Conservation (phyloP, 1,139 yeast species). For the Ogataea hybrid region DNA sequence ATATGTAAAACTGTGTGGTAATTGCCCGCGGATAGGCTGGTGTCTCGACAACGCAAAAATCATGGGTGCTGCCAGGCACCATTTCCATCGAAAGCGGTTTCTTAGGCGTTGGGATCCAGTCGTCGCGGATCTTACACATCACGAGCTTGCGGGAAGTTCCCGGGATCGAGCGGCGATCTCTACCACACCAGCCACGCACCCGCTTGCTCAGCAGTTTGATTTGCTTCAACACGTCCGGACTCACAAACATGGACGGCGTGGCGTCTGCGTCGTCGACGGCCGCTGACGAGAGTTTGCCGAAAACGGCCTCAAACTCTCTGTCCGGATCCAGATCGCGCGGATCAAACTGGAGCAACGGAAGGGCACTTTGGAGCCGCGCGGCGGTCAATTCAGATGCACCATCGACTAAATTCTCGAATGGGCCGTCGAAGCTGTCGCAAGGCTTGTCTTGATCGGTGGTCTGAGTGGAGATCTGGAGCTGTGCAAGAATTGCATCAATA, state of each 20-base stretch:
- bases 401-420: conserved; percentile 26
- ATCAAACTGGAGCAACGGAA: conserved; percentile 45
- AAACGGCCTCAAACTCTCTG: conserved; percentile 67
- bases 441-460: background rate
- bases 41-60: conserved; percentile 50
- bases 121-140: conserved; percentile 73
- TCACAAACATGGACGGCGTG: conserved; percentile 52
- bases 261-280: conserved; percentile 74
- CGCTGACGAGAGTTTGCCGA: conserved; percentile 70
- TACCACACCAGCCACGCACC: conserved; percentile 82
- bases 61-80: conserved; percentile 39
- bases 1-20: conserved; percentile 52
- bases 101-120: conserved; percentile 72
- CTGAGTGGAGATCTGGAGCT: conserved; percentile 21
- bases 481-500: conserved; percentile 22
- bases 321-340: conserved; percentile 72
- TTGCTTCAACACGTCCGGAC: conserved; percentile 66
- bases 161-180: conserved; percentile 68
- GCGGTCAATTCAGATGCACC: conserved; percentile 39
- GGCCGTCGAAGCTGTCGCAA: conserved; percentile 2
- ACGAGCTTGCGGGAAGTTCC: conserved; percentile 68
- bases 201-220: conserved; percentile 59
- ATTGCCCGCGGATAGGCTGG: conserved; percentile 33
- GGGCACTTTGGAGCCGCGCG: conserved; percentile 38
- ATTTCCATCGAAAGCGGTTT: conserved; percentile 67